Evolutionary conservation across 768 basidiomycete species (phyloP).

Genomic region (Tulasnella sp.): DNA sequence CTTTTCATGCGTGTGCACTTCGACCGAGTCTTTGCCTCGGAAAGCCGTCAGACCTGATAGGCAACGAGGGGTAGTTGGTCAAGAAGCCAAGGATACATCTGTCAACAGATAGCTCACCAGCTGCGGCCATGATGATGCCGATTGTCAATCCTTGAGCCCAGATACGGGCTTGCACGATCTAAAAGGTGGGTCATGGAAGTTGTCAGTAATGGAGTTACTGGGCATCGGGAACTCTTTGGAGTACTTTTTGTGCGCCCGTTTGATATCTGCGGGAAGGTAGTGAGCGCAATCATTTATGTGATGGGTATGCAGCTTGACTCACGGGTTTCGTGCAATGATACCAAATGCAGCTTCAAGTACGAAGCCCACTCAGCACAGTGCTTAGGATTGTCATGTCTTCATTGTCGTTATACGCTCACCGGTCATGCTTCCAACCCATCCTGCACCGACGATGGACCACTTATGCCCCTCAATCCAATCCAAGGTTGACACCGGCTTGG

Average conservation of each 20-base stretch:
- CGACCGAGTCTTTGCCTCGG: too few species aligned
- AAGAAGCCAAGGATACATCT: too few species aligned
- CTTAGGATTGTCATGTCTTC: background rate
- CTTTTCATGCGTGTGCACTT: too few species aligned
- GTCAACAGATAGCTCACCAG: constrained; percentile 16
- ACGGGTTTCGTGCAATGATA: constrained; percentile 55
- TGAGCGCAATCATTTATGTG: background rate
- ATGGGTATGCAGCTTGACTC: constrained; percentile 27
- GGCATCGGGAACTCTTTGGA: background rate
- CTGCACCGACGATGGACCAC: constrained; percentile 57
- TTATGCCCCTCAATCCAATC: constrained; percentile 61
- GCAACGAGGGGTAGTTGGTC: too few species aligned
- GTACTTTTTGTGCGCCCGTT: constrained; percentile 22
- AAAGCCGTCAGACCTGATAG: too few species aligned
- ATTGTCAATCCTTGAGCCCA: constrained; percentile 24
- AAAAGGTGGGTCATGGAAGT: background rate
- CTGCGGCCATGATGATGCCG: constrained; percentile 24
- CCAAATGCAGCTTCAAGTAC: constrained; percentile 38
- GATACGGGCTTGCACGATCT: constrained; percentile 64
- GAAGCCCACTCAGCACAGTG: background rate
- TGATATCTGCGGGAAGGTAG: constrained; percentile 14
- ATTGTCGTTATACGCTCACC: background rate
- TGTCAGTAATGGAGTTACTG: background rate
- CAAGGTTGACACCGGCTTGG: constrained; percentile 41
- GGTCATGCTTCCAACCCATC: constrained; percentile 60